phyloP scores from a whole-genome alignment of 768 basidiomycete genomes.

The Phylloporus scabripes region DNA sequence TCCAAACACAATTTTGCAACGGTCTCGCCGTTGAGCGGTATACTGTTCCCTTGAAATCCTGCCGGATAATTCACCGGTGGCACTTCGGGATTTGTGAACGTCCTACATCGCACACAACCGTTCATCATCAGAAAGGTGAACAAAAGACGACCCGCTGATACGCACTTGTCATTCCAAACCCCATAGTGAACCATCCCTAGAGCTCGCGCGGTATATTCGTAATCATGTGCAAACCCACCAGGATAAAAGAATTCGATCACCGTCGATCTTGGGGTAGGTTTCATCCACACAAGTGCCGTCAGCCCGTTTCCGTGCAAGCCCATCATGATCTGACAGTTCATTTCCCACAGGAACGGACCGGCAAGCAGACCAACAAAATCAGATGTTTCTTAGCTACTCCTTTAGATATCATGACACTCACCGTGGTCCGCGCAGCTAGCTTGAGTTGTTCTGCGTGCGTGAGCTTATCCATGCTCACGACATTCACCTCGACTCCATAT shows the following conservation, averaged over 20 bases:
- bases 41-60: conserved; percentile 85
- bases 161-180: conserved; percentile 73
- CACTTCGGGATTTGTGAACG: conserved; percentile 67
- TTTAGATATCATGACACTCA: conserved; percentile 33
- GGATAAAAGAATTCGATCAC: conserved; percentile 93
- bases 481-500: conserved; percentile 82
- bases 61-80: conserved; percentile 71
- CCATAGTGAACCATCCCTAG: conserved; percentile 82
- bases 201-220: conserved; percentile 74
- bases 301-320: conserved; percentile 92
- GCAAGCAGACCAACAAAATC: not conserved
- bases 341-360: not conserved
- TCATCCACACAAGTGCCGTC: conserved; percentile 90
- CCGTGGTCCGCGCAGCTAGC: conserved; percentile 81
- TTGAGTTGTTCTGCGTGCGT: conserved; percentile 73
- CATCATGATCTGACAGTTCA: conserved; percentile 70
- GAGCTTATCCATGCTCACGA: conserved; percentile 81
- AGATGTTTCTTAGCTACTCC: not conserved
- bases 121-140: not conserved
- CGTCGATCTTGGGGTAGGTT: conserved; percentile 70
- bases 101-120: conserved; percentile 33
- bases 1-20: conserved; percentile 60
- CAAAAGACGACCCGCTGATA: not conserved
- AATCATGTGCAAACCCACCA: conserved; percentile 80
- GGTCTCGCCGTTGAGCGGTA: conserved; percentile 70